These are phyloP conservation scores for Penicillium crustosum DNA, from an alignment of 2,329 filamentous ascomycete genomes.

Conservation along the genomic window DNA sequence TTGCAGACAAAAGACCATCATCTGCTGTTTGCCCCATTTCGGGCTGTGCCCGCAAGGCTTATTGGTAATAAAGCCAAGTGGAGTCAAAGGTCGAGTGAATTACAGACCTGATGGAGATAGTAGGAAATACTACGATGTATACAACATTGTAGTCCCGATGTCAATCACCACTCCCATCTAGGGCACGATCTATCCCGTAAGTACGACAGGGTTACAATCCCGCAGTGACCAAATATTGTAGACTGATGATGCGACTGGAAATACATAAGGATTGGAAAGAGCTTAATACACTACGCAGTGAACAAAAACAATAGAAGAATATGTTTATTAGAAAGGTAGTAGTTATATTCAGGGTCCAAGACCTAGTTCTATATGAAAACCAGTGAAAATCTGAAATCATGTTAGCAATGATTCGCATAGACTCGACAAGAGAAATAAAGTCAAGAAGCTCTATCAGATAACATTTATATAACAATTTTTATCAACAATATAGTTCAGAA, in stretches of 20 bases:
- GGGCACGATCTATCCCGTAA: not conserved
- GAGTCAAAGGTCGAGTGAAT: not conserved
- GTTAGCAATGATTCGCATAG: conserved; percentile 18
- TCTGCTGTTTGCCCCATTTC: not conserved
- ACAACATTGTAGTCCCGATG: too few species aligned
- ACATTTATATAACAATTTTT: conserved; percentile 39
- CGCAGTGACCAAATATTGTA: not conserved
- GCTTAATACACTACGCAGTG: not conserved
- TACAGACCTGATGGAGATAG: not conserved
- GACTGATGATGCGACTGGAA: not conserved
- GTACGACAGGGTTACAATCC: not conserved
- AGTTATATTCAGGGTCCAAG: not conserved
- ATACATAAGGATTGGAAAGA: not conserved
- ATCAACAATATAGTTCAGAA: conserved; percentile 65
- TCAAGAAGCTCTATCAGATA: conserved; percentile 45
- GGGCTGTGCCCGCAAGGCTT: not conserved
- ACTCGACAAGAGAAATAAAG: conserved; percentile 13
- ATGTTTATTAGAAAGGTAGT: not conserved
- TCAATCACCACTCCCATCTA: not conserved
- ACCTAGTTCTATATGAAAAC: not conserved
- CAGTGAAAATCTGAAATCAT: not conserved
- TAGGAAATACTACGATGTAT: not conserved
- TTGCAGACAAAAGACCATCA: not conserved
- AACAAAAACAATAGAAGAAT: not conserved
- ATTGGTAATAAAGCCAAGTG: not conserved